Evolutionary conservation across 257 asterid genomes (phyloP).

Genomic region (Verbena officinalis): DNA sequence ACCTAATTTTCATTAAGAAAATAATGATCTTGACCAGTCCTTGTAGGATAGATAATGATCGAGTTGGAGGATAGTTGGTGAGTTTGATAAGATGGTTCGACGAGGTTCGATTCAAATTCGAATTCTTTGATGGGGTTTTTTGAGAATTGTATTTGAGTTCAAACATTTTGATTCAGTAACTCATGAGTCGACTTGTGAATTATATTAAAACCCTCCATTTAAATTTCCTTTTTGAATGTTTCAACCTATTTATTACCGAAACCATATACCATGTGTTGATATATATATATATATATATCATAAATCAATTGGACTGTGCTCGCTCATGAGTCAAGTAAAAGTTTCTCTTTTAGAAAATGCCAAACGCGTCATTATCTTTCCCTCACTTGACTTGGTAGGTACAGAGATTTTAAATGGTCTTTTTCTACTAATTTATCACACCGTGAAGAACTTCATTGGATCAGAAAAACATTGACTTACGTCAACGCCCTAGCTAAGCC

Average conservation of each 20-base stretch:
- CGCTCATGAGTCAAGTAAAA: slow-evolving; percentile 30
- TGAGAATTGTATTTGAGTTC: too few species aligned
- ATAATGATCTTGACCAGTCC: too few species aligned
- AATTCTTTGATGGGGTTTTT: too few species aligned
- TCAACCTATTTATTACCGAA: background rate
- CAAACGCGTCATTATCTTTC: slow-evolving; percentile 28
- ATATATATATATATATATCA: background rate
- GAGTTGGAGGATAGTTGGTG: too few species aligned
- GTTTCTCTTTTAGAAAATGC: slow-evolving; percentile 9
- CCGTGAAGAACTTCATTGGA: background rate
- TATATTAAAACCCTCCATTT: too few species aligned
- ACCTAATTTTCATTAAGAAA: background rate
- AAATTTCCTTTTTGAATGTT: background rate
- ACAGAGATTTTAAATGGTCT: background rate
- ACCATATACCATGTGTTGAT: slow-evolving; percentile 1
- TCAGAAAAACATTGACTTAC: slow-evolving; percentile 5
- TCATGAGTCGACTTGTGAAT: too few species aligned
- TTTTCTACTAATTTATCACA: background rate
- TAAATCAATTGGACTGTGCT: slow-evolving; percentile 25
- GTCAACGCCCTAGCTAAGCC: background rate
- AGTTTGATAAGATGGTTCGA: too few species aligned
- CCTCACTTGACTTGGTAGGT: slow-evolving; percentile 17
- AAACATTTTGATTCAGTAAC: too few species aligned
- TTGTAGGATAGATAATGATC: too few species aligned
- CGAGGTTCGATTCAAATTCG: too few species aligned